Evolutionary conservation across 2,329 filamentous ascomycete species (phyloP).

Genomic region (Nothomitra cinnamomea): DNA sequence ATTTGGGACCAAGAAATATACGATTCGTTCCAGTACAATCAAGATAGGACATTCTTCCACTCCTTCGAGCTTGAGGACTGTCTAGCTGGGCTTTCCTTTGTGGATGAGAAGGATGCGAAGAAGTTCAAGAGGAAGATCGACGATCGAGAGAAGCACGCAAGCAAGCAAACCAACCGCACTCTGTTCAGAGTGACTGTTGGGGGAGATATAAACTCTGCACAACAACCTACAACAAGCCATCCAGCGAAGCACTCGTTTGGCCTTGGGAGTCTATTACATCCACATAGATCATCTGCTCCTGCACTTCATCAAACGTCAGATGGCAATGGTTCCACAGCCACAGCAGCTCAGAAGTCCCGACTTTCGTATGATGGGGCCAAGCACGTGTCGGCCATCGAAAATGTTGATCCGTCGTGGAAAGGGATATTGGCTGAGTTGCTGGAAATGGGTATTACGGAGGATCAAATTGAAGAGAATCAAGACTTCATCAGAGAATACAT

Average conservation of each 20-base stretch:
- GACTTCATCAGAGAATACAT: slow-evolving; percentile 54
- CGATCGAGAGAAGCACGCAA: slow-evolving; percentile 87
- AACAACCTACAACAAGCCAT: neutral
- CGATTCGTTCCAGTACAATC: slow-evolving; percentile 86
- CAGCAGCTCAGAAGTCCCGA: neutral
- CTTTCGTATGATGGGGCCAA: neutral
- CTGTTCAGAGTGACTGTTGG: slow-evolving; percentile 41
- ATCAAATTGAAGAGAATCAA: slow-evolving; percentile 48
- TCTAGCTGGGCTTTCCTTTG: slow-evolving; percentile 76
- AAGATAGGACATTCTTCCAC: slow-evolving; percentile 94
- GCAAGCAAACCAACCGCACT: slow-evolving; percentile 65
- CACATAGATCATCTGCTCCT: slow-evolving; percentile 31
- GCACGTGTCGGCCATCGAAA: slow-evolving; percentile 35
- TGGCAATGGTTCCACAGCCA: slow-evolving; percentile 9
- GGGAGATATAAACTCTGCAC: neutral
- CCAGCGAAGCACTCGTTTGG: slow-evolving; percentile 16
- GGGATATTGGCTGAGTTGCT: slow-evolving; percentile 42
- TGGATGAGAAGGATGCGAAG: slow-evolving; percentile 93
- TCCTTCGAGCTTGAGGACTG: slow-evolving; percentile 93
- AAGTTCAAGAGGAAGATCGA: slow-evolving; percentile 96
- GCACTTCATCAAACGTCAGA: slow-evolving; percentile 16
- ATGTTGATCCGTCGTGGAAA: slow-evolving; percentile 44
- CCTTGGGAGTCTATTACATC: slow-evolving; percentile 29
- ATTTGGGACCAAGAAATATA: slow-evolving; percentile 98
- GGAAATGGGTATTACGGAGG: slow-evolving; percentile 49